phyloP scores from a whole-genome alignment of 2,329 filamentous ascomycete species.

The Monosporascus cannonballus region DNA sequence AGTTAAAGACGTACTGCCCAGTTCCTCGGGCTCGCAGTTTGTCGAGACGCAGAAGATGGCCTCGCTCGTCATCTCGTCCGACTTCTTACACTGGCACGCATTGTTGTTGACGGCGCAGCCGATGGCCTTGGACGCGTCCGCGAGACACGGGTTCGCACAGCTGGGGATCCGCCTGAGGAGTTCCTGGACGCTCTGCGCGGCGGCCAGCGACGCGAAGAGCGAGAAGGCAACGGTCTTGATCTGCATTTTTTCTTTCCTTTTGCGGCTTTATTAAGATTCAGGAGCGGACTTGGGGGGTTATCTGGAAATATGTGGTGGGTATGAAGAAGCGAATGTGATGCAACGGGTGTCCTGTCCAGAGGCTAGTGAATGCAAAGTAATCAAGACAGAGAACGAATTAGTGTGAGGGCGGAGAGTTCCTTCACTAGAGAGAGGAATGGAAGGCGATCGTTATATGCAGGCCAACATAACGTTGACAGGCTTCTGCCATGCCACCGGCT shows the following conservation, averaged over 20 bases:
- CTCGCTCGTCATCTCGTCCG: conserved; percentile 26
- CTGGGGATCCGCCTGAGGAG: conserved; percentile 27
- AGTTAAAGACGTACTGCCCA: conserved; percentile 25
- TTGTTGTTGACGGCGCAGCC: conserved; percentile 30
- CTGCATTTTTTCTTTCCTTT: conserved; percentile 21
- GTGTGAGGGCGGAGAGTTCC: too few relatives aligned
- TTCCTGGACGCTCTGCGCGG: conserved; percentile 19
- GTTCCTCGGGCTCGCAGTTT: conserved; percentile 28
- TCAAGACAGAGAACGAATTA: too few relatives aligned
- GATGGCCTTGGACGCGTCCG: conserved; percentile 21
- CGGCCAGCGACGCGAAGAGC: conserved; percentile 18
- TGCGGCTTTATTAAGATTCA: conserved; percentile 1
- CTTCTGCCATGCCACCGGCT: too few relatives aligned
- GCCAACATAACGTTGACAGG: too few relatives aligned
- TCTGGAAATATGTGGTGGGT: too few relatives aligned
- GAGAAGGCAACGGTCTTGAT: conserved; percentile 19
- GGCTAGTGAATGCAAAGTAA: too few relatives aligned
- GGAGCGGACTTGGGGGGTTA: background rate
- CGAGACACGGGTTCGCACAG: conserved; percentile 34
- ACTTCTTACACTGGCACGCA: conserved; percentile 32
- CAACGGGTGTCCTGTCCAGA: too few relatives aligned
- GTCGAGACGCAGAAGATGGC: conserved; percentile 30
- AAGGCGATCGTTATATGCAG: too few relatives aligned
- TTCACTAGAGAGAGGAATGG: too few relatives aligned
- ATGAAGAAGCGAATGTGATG: too few relatives aligned